Conservation (phyloP, 768 basidiomycete genomes). For the Rickenella mellea region DNA sequence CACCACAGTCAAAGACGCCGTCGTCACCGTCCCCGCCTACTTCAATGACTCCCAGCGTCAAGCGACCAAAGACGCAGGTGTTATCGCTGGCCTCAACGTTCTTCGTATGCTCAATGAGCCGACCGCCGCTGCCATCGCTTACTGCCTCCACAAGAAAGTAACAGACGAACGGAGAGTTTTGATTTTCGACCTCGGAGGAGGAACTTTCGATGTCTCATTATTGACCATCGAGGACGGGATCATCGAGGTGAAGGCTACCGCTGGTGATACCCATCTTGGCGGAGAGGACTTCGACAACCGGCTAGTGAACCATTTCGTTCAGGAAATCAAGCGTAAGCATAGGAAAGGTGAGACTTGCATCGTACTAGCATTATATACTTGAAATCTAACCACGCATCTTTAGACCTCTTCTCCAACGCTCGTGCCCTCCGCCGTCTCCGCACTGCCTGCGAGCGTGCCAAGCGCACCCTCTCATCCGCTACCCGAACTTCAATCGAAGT, state of each 20-base stretch:
- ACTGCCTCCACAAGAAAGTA: slow-evolving; percentile 95
- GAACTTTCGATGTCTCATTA: slow-evolving; percentile 96
- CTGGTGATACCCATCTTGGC: slow-evolving; percentile 96
- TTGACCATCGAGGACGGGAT: slow-evolving; percentile 95
- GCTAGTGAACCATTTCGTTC: slow-evolving; percentile 92
- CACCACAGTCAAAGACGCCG: slow-evolving; percentile 74
- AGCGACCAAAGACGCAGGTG: slow-evolving; percentile 96
- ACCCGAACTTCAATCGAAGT: slow-evolving; percentile 96
- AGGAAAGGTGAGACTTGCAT: slow-evolving; percentile 76
- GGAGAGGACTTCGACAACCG: slow-evolving; percentile 99
- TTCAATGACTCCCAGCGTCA: slow-evolving; percentile 99
- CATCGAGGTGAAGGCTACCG: slow-evolving; percentile 97
- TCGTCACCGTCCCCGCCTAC: slow-evolving; percentile 95
- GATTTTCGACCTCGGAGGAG: slow-evolving; percentile 97
- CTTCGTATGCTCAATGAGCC: slow-evolving; percentile 99
- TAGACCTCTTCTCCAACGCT: slow-evolving; percentile 82
- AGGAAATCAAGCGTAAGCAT: slow-evolving; percentile 96
- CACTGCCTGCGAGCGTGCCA: slow-evolving; percentile 96
- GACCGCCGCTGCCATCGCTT: slow-evolving; percentile 95
- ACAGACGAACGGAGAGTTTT: slow-evolving; percentile 87
- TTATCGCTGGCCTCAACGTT: slow-evolving; percentile 88
- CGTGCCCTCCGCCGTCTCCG: slow-evolving; percentile 96
- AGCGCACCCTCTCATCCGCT: slow-evolving; percentile 95
- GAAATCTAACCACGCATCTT: slow-evolving; percentile 6
- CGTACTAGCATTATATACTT: not conserved